These are phyloP conservation scores for Colletotrichum brevisporum DNA, from an alignment of 2,329 filamentous ascomycete genomes.

Conservation along the genomic window DNA sequence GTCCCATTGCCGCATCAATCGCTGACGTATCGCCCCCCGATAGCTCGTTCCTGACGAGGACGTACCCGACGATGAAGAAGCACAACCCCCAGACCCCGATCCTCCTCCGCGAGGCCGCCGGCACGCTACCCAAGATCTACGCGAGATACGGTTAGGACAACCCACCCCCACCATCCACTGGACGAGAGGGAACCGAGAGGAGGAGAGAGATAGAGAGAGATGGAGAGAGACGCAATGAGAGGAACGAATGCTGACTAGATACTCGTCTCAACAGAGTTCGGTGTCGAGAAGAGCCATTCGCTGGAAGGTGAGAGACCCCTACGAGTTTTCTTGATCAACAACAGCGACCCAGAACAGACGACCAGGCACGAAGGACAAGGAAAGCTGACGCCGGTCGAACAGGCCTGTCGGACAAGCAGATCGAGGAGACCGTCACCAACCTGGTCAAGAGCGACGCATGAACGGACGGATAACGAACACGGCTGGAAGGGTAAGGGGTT, in stretches of 20 bases:
- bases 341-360: slow-evolving; percentile 45
- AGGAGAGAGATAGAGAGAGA: not conserved
- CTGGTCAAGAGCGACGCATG: slow-evolving; percentile 61
- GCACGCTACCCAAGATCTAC: slow-evolving; percentile 87
- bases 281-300: slow-evolving; percentile 69
- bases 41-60: slow-evolving; percentile 89
- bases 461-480: not conserved
- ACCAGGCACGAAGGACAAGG: not conserved
- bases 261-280: slow-evolving; percentile 60
- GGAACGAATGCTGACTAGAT: slow-evolving; percentile 42
- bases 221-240: not conserved
- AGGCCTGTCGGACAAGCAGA: slow-evolving; percentile 72
- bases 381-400: slow-evolving; percentile 12
- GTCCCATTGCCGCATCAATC: slow-evolving; percentile 11
- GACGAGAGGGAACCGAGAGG: not conserved
- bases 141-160: slow-evolving; percentile 85
- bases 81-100: slow-evolving; percentile 96
- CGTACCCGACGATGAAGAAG: slow-evolving; percentile 99
- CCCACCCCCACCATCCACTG: not conserved
- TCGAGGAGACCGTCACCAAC: slow-evolving; percentile 70
- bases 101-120: slow-evolving; percentile 91
- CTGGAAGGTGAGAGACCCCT: slow-evolving; percentile 59
- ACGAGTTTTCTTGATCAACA: slow-evolving; percentile 43
- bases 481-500: not conserved
- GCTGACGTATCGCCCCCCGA: slow-evolving; percentile 39